Evolutionary conservation across 768 basidiomycete genomes (phyloP), one percentile per base, ranked within the genome.

Genomic region (Rhizopogon salebrosus): DNA sequence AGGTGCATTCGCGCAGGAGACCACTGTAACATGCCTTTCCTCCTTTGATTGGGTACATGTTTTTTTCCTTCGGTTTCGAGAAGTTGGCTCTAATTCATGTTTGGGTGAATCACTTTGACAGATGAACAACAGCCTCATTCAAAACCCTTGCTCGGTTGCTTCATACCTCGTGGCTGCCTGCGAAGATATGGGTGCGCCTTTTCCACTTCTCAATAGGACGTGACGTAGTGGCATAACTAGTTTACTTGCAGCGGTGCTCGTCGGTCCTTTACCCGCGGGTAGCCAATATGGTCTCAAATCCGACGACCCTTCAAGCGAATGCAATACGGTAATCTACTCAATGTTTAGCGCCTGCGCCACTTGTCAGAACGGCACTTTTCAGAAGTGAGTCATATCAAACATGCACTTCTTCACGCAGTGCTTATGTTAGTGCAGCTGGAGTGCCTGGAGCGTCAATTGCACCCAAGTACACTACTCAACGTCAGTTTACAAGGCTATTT

Each of bases 251-350:
- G 80, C 70, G 35, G 68, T 70, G 22, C 35, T 54, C 14, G 67
- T 82, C 3, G 48, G 68, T 51, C 8, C 67, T 3, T 66, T 83
- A 20, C 76, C 78, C 3, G 6, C 78, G 0, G 57, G 54, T 35
- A 71, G 24, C 82, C 65, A 68, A 64, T n/a, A n/a, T n/a, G 4
- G 8, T 54, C 49, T 29, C 24, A 36, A 49, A 39, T 31, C 62
- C 26, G 9, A 53, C 51, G 63, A 72, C 42, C 50, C 65, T 6
- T 84, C n/a, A n/a, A n/a, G 83, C 54, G 72, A 75, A 57, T 84
- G 83, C 60, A 84, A 71, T 59, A 75, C 80, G 8, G 76, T 83
- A 27, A 74, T 74, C 2, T 85, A 84, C 55, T 78, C 75, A 9
- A 56, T 79, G 23, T 70, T 83, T 57, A 78, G 75, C 54, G 82